Base-by-base conservation (phyloP, 805 yeast species). In the Saturnispora saitoi region DNA sequence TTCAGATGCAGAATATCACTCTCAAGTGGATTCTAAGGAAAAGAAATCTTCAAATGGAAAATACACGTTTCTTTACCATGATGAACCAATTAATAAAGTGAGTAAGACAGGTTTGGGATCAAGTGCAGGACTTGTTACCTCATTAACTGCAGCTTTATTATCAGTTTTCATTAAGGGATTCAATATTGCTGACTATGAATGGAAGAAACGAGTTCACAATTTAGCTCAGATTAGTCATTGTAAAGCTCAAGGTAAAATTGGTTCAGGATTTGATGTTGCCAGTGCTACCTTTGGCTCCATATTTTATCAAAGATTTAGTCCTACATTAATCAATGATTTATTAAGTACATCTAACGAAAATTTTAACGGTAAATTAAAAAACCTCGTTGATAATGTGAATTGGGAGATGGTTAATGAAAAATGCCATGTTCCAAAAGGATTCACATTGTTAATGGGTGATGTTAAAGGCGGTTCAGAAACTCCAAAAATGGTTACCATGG, bases 231-330 rank as follows among this genome's bases (percentile, higher is more conserved):
- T 86, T 8, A 83, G 95, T 0, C 99, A 93, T 64, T 90, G 96
- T 63, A 75, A 78, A 49, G 98, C 99, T 3, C 99, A 93, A 64
- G 86, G 87, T 30, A 93, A 93, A 64, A 81, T 93, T 24, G 99
- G 99, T 0, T 88, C 96, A 3, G 99, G 99, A 0, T 93, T 93
- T 65, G 99, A 93, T 62, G 95, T 93, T 38, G 98, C 96, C 0
- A 83, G 97, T 24, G 99, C 99, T 0, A 83, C 86, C 0, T 91
- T 75, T 64, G 99, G 99, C 1, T 85, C 96, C 0, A 83, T 90
- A 42, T 73, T 81, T 5, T 93, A 93, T 64, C 73, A 77, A 40
- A 71, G 99, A 51, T 93, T 93, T 58, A 68, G 72, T 3, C 86
- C 95, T 0, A 63, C 56, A 6, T 51, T 78, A 32, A 76, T 78